phyloP scores from a whole-genome alignment of 192 early-diverging fungal genomes.

The Dissophora globulifera region DNA sequence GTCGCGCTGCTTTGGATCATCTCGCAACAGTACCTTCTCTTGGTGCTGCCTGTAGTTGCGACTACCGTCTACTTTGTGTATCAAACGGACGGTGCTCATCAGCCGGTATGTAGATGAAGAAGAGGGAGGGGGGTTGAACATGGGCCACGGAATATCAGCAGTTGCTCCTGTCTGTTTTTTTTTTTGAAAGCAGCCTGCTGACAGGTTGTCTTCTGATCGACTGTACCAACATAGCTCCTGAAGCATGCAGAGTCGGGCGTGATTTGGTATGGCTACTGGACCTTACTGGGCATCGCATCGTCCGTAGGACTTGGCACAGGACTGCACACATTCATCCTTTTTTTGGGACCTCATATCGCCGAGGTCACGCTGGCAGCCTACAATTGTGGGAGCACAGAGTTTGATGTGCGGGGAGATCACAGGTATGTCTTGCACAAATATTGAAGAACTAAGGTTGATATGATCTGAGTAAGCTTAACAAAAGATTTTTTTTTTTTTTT shows the following conservation, averaged over 20 bases:
- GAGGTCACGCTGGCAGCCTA: slow-evolving; percentile 92
- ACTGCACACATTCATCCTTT: slow-evolving; percentile 94
- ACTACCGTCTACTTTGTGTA: slow-evolving; percentile 53
- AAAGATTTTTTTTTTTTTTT: too few species aligned
- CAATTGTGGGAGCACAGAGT: slow-evolving; percentile 76
- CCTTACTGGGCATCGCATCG: slow-evolving; percentile 84
- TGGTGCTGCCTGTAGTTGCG: slow-evolving; percentile 30
- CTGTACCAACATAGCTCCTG: slow-evolving; percentile 31
- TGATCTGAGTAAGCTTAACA: too few species aligned
- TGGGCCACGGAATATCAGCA: too few species aligned
- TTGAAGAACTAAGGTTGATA: too few species aligned
- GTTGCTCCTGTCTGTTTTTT: background rate
- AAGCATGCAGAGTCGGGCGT: slow-evolving; percentile 66
- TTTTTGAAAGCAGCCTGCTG: background rate
- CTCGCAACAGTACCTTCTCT: slow-evolving; percentile 48
- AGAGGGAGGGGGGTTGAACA: too few species aligned
- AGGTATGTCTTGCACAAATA: slow-evolving; percentile 60
- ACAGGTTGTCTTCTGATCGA: too few species aligned
- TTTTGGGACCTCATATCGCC: slow-evolving; percentile 92
- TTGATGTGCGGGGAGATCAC: slow-evolving; percentile 74
- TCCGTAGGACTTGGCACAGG: slow-evolving; percentile 94
- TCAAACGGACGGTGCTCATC: slow-evolving; percentile 64
- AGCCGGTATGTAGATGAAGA: slow-evolving; percentile 60
- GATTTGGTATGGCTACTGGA: slow-evolving; percentile 91
- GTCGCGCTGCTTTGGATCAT: slow-evolving; percentile 42